Evolutionary conservation across 2,329 filamentous ascomycete species (phyloP), one percentile per base, ranked within the genome.

Genomic region (Hymenoscyphus infarciens): DNA sequence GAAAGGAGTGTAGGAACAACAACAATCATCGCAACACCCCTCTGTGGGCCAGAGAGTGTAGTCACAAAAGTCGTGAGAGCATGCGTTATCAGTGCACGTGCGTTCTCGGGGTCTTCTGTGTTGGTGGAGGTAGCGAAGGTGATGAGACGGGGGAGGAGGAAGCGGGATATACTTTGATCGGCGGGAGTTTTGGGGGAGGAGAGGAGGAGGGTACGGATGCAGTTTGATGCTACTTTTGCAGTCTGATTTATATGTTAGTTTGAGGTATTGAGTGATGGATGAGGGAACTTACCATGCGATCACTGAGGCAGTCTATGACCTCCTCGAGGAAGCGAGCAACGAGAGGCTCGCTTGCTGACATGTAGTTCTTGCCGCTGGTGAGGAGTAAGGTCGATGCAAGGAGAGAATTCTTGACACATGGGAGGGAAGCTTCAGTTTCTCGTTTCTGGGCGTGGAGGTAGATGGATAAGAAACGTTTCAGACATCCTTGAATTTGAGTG

Each of bases 401-500:
- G 5, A 99, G 84, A 4, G 89, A 90, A 72, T 98, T 99, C 80
- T 96, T 97, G 72, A 97, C 94, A 74, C 92, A 96, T 1, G 89
- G 81, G 27, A 99, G 81, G 2, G 92, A 92, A 5, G 89, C 87
- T 22, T 93, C 87, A 8, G 75, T 77, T 71, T 93, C 90, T 49
- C 90, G 84, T 73, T 87, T 90, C 75, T 93, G 90, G 0, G 88
- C 88, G 67, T 90, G 81, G 25, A 89, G 81, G 68, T 92, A 87
- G 60, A 96, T 95, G 19, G 88, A 85, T 27, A 97, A 77, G 79
- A 97, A 95, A 5, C 91, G 87, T 33, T 89, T 86, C 10, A 97
- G 80, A 64, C 91, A 95, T 58, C 90, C 91, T 64, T 91, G 89
- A 22, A 97, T 80, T 75, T 97, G 91, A 35, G 63, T 65, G 27